Base-by-base conservation (phyloP, 345 rosid genomes). In the Salix dunnii region DNA sequence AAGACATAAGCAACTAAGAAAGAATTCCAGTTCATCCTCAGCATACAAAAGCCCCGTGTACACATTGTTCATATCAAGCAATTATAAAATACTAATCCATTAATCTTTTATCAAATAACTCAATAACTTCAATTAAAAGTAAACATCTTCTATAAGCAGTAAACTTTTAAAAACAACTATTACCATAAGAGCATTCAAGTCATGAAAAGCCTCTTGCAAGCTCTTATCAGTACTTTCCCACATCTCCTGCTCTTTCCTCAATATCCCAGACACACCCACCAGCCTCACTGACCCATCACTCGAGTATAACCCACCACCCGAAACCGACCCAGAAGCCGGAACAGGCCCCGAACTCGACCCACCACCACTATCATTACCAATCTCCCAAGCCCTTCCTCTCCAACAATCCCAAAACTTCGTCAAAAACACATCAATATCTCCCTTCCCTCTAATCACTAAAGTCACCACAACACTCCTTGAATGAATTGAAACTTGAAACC, bases 161-260 rank as follows among this genome's bases (percentile, higher is more conserved):
- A 20, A 30, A 12, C 51, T 28, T 42, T 7, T 23, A 11, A 35
- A 0, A 38, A n/a, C n/a, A 68, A 38, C 43, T 18, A 33, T 38
- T 88, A 92, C 98, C 98, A 93, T 92, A 49, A 93, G 97, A 66
- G 98, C 98, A 87, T 90, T 93, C 88, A 92, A 85, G 86, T 93
- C 97, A 78, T 88, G 96, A 71, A 96, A 96, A 85, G 98, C 99
- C 25, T 93, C 97, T 58, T 96, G 98, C 86, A 93, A 86, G 86
- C 91, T 91, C 92, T 91, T 96, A 68, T 92, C 98, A 11, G 99
- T 96, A 74, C 79, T 93, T 83, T 96, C 97, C 98, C 99, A 96
- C 74, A 80, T 87, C 78, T 96, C 94, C 80, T 96, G 94, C 83
- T 96, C 98, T 48, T 93, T 96, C 92, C 97, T 90, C 71, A 96